Base-by-base conservation (phyloP, 441 rosid species). In the Mallotus japonicus region DNA sequence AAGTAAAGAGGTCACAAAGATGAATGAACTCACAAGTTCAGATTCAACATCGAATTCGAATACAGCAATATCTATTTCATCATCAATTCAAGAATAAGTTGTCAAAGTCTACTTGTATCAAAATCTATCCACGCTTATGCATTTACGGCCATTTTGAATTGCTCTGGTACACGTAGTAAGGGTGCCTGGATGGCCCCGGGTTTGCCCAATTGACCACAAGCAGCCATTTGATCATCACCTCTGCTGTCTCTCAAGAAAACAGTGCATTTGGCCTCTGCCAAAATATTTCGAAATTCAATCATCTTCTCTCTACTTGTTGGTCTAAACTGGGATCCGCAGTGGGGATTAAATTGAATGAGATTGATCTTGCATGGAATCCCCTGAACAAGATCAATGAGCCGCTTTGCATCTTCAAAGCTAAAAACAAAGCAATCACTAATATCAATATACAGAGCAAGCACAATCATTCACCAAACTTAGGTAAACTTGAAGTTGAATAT, bases 141-240 rank as follows among this genome's bases (percentile, higher is more conserved):
- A 55, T 78, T 84, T 70, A 95, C 67, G 71, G 88, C 87, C 49
- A 78, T 74, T 75, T 85, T 85, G 81, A 90, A 92, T 80, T 84
- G 84, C 65, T 87, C 90, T 0, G 99, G 97, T 49, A 89, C 89
- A 13, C 91, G 90, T 60, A 92, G 92, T 40, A 85, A 58, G 0
- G 97, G 99, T 56, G 90, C 91, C 70, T 85, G 89, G 66, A 86
- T 53, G 6, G 78, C 63, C 49, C 95, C 94, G 0, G 80, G 88
- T 62, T 87, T 87, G 75, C 99, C 99, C 50, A 94, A 97, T 84
- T 94, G 99, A 59, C 99, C 97, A 69, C 97, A 92, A 28, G 97
- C 99, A 34, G 97, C 99, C 99, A 89, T 94, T 85, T 90, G 88
- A 85, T 94, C 99, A 55, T 92, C 92, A 42, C 97, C 97, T 83